Evolutionary conservation across 2,329 filamentous ascomycete species (phyloP).

Genomic region (Claviceps sorghi): DNA sequence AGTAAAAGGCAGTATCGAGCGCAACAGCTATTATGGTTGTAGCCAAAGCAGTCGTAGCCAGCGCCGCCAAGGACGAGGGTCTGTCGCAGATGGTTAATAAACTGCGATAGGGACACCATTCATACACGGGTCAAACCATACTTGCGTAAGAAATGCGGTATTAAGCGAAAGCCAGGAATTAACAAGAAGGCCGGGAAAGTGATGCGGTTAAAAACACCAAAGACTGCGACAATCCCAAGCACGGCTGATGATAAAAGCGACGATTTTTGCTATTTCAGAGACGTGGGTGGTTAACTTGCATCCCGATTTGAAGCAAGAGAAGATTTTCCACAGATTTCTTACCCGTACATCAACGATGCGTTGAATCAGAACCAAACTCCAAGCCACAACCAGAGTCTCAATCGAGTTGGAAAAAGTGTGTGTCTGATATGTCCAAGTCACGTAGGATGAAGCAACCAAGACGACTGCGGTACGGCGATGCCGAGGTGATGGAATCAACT

Average conservation of each 20-base stretch:
- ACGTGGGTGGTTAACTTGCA: slow-evolving; percentile 11
- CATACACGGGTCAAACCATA: slow-evolving; percentile 26
- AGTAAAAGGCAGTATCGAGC: slow-evolving; percentile 77
- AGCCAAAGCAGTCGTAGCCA: slow-evolving; percentile 49
- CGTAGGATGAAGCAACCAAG: slow-evolving; percentile 87
- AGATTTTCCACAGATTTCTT: slow-evolving; percentile 16
- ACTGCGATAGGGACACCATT: neutral
- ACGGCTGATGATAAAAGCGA: slow-evolving; percentile 62
- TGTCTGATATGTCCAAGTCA: slow-evolving; percentile 97
- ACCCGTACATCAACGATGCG: slow-evolving; percentile 72
- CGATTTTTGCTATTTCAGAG: slow-evolving; percentile 47
- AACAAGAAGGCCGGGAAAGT: slow-evolving; percentile 90
- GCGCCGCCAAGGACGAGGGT: slow-evolving; percentile 45
- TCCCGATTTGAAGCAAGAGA: slow-evolving; percentile 4
- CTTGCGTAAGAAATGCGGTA: slow-evolving; percentile 76
- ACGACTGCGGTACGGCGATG: slow-evolving; percentile 61
- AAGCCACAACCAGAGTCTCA: slow-evolving; percentile 82
- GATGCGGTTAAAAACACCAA: slow-evolving; percentile 90
- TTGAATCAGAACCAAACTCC: slow-evolving; percentile 83
- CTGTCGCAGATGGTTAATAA: slow-evolving; percentile 20
- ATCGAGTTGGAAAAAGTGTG: slow-evolving; percentile 98
- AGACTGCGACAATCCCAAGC: slow-evolving; percentile 66
- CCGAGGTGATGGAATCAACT: slow-evolving; percentile 65
- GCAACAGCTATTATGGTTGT: slow-evolving; percentile 61
- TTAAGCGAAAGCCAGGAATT: slow-evolving; percentile 65